phyloP scores from a whole-genome alignment of 2,329 filamentous ascomycete genomes.

The Neurospora sp. region DNA sequence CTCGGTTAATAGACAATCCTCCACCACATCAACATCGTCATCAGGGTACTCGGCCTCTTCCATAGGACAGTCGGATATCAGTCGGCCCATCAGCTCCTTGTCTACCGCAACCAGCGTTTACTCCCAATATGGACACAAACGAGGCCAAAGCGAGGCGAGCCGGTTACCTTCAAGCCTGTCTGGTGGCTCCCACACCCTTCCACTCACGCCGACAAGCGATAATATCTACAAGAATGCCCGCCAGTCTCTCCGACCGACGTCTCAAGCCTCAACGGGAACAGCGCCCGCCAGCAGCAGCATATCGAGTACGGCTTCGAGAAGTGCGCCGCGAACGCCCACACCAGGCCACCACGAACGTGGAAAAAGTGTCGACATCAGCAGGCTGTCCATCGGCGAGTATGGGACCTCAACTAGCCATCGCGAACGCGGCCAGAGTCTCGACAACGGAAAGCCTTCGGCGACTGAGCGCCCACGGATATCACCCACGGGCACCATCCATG shows the following conservation, averaged over 20 bases:
- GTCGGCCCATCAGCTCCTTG: slow-evolving; percentile 52
- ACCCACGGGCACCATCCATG: slow-evolving; percentile 14
- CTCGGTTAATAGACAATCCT: slow-evolving; percentile 49
- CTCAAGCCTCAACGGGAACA: slow-evolving; percentile 46
- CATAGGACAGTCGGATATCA: slow-evolving; percentile 44
- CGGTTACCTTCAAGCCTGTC: slow-evolving; percentile 38
- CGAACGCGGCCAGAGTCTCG: slow-evolving; percentile 54
- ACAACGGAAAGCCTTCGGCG: slow-evolving; percentile 46
- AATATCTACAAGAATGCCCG: slow-evolving; percentile 63
- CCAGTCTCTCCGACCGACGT: slow-evolving; percentile 65
- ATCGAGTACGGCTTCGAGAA: background rate
- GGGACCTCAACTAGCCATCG: slow-evolving; percentile 28
- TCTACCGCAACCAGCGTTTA: slow-evolving; percentile 59
- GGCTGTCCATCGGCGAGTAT: slow-evolving; percentile 17
- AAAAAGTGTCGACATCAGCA: background rate
- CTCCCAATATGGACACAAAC: slow-evolving; percentile 49
- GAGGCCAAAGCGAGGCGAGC: slow-evolving; percentile 64
- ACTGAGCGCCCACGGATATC: slow-evolving; percentile 22
- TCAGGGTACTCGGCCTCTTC: slow-evolving; percentile 50
- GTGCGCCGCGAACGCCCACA: slow-evolving; percentile 1
- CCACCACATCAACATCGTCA: slow-evolving; percentile 61
- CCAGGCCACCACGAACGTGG: slow-evolving; percentile 13
- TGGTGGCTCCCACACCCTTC: slow-evolving; percentile 26
- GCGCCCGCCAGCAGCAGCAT: slow-evolving; percentile 15
- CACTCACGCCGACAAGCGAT: slow-evolving; percentile 38